phyloP scores from a whole-genome alignment of 2,329 filamentous ascomycete species.

The Hirsutella minnesotensis region DNA sequence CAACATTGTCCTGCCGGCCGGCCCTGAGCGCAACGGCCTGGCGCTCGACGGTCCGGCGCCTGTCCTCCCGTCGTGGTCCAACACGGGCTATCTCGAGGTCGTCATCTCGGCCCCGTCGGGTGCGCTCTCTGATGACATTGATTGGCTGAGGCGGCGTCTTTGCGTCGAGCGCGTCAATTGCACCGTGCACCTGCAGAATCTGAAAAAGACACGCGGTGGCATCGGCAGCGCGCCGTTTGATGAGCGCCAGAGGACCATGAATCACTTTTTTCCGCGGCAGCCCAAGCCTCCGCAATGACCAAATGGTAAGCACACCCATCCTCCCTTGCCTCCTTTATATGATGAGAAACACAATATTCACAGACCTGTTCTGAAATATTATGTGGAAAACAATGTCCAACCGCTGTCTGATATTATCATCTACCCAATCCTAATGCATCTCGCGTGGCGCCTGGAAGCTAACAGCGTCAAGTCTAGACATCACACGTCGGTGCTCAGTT shows the following conservation, averaged over 20 bases:
- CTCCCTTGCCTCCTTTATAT: constrained; percentile 19
- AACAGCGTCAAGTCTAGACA: background rate
- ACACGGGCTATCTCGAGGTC: constrained; percentile 36
- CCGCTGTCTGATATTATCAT: constrained; percentile 57
- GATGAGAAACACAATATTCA: constrained; percentile 62
- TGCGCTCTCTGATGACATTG: background rate
- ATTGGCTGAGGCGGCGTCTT: constrained; percentile 9
- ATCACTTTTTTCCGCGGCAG: constrained; percentile 57
- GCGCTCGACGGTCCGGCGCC: constrained; percentile 1
- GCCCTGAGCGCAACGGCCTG: background rate
- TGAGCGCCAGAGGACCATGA: constrained; percentile 60
- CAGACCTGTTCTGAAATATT: constrained; percentile 71
- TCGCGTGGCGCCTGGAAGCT: background rate
- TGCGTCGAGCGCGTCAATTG: constrained; percentile 53
- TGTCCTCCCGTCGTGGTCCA: constrained; percentile 32
- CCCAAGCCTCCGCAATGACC: constrained; percentile 1
- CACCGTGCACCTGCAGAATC: constrained; percentile 55
- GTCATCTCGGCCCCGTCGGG: constrained; percentile 7
- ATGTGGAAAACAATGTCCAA: constrained; percentile 67
- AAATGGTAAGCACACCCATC: background rate
- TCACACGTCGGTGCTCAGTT: constrained; percentile 41
- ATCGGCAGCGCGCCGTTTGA: constrained; percentile 72
- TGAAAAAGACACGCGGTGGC: constrained; percentile 72
- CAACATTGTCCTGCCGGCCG: constrained; percentile 5
- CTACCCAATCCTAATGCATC: background rate